A percentile compares a stretch with the other conserved stretches of the same genome.
phyloP scores from a whole-genome alignment of 2,329 filamentous ascomycete genomes.

The Thelonectria olida region DNA sequence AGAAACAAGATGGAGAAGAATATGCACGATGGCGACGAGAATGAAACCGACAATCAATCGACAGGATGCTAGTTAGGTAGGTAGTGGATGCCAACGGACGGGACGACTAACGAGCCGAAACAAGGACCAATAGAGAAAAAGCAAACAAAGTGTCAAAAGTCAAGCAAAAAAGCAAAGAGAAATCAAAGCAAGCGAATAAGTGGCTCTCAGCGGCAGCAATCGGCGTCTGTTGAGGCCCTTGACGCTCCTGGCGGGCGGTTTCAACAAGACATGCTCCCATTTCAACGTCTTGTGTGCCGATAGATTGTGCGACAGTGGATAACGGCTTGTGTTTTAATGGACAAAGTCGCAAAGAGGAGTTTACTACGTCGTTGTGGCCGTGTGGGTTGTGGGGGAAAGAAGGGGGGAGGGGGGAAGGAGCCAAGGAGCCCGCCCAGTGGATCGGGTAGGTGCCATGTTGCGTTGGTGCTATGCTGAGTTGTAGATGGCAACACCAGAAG shows the following conservation, averaged over 20 bases:
- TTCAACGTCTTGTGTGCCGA: conserved; percentile 10
- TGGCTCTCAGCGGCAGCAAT: conserved; percentile 23
- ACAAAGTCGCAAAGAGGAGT: neutral
- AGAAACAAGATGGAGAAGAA: neutral
- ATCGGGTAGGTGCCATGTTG: neutral
- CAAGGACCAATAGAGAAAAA: neutral
- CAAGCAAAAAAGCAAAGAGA: neutral
- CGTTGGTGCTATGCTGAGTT: too few species aligned
- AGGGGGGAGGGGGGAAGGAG: neutral
- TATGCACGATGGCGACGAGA: neutral
- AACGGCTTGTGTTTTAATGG: too few species aligned
- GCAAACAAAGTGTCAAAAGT: neutral
- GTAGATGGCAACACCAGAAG: neutral
- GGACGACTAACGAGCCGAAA: conserved; percentile 7
- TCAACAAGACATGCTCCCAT: conserved; percentile 21
- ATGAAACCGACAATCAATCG: neutral
- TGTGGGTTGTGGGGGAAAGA: neutral
- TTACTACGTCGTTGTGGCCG: neutral
- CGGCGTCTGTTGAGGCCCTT: conserved; percentile 1
- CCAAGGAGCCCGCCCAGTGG: neutral
- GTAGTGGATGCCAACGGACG: too few species aligned
- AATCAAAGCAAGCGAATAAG: conserved; percentile 22
- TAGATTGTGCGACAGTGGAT: conserved; percentile 13
- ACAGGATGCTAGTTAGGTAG: neutral
- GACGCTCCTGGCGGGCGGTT: conserved; percentile 14